These are phyloP conservation scores for Protomyces inouyei DNA, from an alignment of 1,139 yeast species.

Conservation along the genomic window DNA sequence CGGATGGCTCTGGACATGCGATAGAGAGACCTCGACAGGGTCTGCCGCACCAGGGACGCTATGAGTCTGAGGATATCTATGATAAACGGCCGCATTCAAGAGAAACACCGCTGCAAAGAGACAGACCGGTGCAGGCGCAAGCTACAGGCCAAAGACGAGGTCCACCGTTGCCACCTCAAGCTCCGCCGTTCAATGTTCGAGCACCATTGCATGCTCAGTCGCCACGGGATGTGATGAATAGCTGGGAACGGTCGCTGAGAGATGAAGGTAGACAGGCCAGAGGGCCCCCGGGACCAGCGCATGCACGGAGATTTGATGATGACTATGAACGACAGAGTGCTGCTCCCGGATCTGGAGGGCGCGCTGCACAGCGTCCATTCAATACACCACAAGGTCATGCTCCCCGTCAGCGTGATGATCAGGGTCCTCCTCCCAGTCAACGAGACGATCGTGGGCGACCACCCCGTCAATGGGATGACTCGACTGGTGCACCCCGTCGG, in stretches of 20 bases:
- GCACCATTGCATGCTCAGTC: not conserved
- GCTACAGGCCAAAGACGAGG: not conserved
- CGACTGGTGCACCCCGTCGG: too few relatives aligned
- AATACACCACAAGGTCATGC: too few relatives aligned
- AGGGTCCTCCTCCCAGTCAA: not conserved
- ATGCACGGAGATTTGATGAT: too few relatives aligned
- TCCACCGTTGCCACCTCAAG: not conserved
- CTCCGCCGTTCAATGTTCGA: not conserved
- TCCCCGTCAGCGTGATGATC: not conserved
- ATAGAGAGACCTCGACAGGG: too few relatives aligned
- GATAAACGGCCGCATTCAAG: not conserved
- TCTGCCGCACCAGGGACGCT: not conserved
- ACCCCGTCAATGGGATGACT: too few relatives aligned
- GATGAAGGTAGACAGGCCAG: not conserved
- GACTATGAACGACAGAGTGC: too few relatives aligned
- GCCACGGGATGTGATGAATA: not conserved
- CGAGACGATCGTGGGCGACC: not conserved
- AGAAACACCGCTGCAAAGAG: not conserved
- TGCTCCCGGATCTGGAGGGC: too few relatives aligned
- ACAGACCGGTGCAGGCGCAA: not conserved
- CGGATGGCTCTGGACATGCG: not conserved
- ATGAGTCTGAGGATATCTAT: not conserved
- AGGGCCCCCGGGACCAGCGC: too few relatives aligned
- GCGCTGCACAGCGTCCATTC: too few relatives aligned
- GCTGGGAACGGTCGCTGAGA: not conserved